Conservation (phyloP, 2,329 filamentous ascomycete genomes). For the Thielaviopsis populi region DNA sequence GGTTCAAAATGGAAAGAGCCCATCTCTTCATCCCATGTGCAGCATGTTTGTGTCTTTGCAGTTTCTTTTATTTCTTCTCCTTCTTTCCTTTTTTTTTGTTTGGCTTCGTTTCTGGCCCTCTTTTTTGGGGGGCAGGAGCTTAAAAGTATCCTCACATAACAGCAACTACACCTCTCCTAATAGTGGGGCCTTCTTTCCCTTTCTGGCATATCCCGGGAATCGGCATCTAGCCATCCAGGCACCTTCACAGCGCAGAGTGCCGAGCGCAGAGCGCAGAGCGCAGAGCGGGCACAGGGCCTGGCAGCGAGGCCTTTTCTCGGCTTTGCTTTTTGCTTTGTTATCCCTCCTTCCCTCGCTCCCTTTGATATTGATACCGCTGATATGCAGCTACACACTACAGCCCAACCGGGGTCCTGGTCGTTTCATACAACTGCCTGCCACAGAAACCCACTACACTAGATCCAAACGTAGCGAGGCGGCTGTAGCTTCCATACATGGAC, state of each 20-base stretch:
- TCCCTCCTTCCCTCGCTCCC: too few species aligned
- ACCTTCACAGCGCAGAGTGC: too few species aligned
- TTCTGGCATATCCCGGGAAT: not conserved
- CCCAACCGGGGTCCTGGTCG: not conserved
- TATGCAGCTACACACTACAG: not conserved
- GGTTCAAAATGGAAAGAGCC: not conserved
- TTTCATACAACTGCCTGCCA: not conserved
- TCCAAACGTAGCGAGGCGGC: constrained; percentile 2
- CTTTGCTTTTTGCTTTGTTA: not conserved
- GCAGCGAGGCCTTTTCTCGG: not conserved
- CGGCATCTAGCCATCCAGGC: not conserved
- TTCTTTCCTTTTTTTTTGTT: not conserved
- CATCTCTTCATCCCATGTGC: not conserved
- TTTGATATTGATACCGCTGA: too few species aligned
- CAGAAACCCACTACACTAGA: not conserved
- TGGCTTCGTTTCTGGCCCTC: not conserved
- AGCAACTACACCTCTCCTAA: not conserved
- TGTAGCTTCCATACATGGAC: not conserved
- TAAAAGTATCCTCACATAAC: constrained; percentile 2
- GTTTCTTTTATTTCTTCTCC: not conserved
- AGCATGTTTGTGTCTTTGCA: not conserved
- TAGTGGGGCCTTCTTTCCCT: not conserved
- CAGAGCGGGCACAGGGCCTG: too few species aligned
- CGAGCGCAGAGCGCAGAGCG: not conserved
- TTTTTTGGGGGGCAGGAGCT: not conserved